phyloP scores from a whole-genome alignment of 169 alveolate genomes.

The Plasmodium inui region DNA sequence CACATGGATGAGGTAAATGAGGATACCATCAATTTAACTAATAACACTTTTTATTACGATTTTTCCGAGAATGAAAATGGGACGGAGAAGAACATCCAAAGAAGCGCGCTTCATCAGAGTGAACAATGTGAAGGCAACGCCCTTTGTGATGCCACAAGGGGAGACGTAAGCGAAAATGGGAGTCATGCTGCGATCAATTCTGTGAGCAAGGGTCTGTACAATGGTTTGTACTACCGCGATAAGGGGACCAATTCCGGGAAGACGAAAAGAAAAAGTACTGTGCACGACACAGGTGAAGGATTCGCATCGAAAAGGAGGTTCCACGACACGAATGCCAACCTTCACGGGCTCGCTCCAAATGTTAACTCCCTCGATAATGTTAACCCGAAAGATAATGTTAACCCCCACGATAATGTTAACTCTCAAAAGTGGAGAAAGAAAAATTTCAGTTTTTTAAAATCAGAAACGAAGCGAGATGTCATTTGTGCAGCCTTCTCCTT shows the following conservation, averaged over 20 bases:
- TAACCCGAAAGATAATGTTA: not conserved
- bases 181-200: not conserved
- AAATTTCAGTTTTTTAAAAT: not conserved
- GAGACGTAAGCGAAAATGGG: not conserved
- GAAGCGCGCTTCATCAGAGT: not conserved
- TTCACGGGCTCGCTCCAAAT: conserved; percentile 4
- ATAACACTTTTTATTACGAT: conserved; percentile 53
- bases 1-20: not conserved
- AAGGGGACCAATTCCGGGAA: not conserved
- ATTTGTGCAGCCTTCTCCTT: not conserved
- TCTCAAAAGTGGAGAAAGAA: not conserved
- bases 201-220: not conserved
- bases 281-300: not conserved
- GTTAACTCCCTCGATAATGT: not conserved
- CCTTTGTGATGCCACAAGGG: not conserved
- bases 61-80: conserved; percentile 36
- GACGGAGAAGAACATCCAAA: not conserved
- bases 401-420: not conserved
- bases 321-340: not conserved
- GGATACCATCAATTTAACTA: conserved; percentile 16
- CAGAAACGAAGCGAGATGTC: not conserved
- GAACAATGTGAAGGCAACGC: not conserved
- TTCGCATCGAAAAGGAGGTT: not conserved
- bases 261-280: not conserved
- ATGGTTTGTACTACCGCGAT: conserved; percentile 1